Percentiles rank a stretch among this genome's conserved stretches.
Conservation (phyloP, 108 stramenopile species). For the Mayamaea pseudoterrestris region DNA sequence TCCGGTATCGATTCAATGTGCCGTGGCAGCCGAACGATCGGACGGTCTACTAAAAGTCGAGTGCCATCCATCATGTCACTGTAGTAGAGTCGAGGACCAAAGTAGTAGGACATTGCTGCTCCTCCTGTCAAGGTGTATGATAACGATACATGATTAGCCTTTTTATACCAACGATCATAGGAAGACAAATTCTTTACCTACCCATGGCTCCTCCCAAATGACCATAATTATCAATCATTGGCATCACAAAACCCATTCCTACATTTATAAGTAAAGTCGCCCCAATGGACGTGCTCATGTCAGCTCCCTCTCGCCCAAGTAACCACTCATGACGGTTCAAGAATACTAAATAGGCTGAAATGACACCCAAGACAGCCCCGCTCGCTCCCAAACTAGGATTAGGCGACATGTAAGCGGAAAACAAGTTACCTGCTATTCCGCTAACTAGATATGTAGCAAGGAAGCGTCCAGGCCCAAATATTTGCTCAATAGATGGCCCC, state of each 20-base stretch:
- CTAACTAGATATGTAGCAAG: constrained; percentile 46
- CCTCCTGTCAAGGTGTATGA: no score
- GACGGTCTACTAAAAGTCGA: constrained; percentile 37
- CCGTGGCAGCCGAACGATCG: constrained; percentile 29
- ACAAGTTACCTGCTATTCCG: constrained; percentile 62
- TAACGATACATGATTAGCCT: no score
- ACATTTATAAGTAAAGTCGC: constrained; percentile 33
- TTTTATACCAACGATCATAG: constrained; percentile 3
- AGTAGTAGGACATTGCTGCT: constrained; percentile 55
- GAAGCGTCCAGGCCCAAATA: constrained; percentile 32
- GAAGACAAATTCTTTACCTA: no score
- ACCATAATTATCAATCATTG: constrained; percentile 74
- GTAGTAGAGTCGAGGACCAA: constrained; percentile 61
- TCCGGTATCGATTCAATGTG: constrained; percentile 30
- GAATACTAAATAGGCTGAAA: constrained; percentile 65
- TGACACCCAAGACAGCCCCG: constrained; percentile 76
- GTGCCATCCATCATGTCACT: constrained; percentile 33
- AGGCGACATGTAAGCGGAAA: constrained; percentile 42
- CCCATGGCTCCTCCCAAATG: constrained; percentile 35
- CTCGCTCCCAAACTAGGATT: constrained; percentile 74
- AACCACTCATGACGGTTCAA: constrained; percentile 46
- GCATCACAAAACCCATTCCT: constrained; percentile 25
- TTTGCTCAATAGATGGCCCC: constrained; percentile 47
- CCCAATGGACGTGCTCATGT: constrained; percentile 16
- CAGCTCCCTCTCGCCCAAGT: constrained; percentile 28